Percentiles rank a stretch among this genome's conserved stretches.
Evolutionary conservation across 257 asterid genomes (phyloP).

Genomic region (Scutellaria baicalensis): DNA sequence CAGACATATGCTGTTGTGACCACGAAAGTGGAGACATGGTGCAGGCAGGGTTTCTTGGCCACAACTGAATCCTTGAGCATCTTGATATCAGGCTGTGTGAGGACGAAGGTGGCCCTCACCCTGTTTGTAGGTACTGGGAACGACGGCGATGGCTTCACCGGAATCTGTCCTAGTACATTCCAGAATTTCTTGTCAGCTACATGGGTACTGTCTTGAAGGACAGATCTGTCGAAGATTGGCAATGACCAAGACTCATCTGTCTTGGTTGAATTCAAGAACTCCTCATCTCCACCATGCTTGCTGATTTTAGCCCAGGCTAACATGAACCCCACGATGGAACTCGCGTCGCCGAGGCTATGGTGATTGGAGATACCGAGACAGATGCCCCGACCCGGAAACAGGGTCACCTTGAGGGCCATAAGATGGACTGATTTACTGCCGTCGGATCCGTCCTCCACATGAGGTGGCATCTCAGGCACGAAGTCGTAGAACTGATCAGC

Average conservation of each 20-base stretch:
- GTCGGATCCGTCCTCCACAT: neutral
- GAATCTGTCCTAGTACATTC: slow-evolving; percentile 3
- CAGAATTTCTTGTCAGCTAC: slow-evolving; percentile 15
- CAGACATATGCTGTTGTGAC: slow-evolving; percentile 31
- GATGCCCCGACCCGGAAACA: slow-evolving; percentile 34
- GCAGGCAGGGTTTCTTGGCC: slow-evolving; percentile 15
- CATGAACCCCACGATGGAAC: slow-evolving; percentile 19
- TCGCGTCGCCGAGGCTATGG: slow-evolving; percentile 6
- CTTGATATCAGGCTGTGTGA: slow-evolving; percentile 21
- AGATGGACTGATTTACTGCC: slow-evolving; percentile 15
- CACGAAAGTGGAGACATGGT: slow-evolving; percentile 30
- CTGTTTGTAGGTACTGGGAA: slow-evolving; percentile 25
- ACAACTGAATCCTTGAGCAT: slow-evolving; percentile 26
- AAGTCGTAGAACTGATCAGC: slow-evolving; percentile 27
- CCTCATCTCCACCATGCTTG: slow-evolving; percentile 6
- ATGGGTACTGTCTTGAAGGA: slow-evolving; percentile 14
- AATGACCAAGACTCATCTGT: too few relatives aligned
- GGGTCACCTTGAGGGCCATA: slow-evolving; percentile 34
- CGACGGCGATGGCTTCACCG: neutral
- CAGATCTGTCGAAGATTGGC: slow-evolving; percentile 27
- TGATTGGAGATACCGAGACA: neutral
- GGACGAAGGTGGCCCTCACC: slow-evolving; percentile 35
- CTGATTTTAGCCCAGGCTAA: slow-evolving; percentile 33
- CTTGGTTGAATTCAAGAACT: too few relatives aligned
- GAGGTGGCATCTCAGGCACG: slow-evolving; percentile 21